phyloP scores from a whole-genome alignment of 495 filamentous ascomycete genomes.

The Penicillium steckii region DNA sequence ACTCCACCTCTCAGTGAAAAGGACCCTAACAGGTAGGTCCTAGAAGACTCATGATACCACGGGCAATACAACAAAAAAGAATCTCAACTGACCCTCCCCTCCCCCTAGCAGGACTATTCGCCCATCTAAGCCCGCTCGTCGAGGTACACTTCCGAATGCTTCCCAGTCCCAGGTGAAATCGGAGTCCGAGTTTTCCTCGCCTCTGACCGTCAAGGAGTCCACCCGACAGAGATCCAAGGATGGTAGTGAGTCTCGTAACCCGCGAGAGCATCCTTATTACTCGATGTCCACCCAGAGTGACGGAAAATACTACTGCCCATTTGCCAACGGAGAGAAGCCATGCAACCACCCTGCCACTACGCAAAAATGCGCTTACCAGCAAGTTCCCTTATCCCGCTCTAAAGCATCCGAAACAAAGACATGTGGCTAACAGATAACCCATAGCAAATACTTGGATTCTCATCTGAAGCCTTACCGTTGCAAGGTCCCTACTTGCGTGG shows the following conservation, averaged over 20 bases:
- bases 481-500: constrained; percentile 74
- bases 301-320: constrained; percentile 89
- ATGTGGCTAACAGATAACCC: constrained; percentile 30
- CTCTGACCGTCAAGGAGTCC: constrained; percentile 38
- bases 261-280: constrained; percentile 77
- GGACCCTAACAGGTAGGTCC: constrained; percentile 46
- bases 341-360: constrained; percentile 85
- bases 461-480: constrained; percentile 93
- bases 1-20: constrained; percentile 42
- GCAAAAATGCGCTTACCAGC: constrained; percentile 98
- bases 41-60: background rate
- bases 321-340: constrained; percentile 62
- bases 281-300: constrained; percentile 65
- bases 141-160: constrained; percentile 32
- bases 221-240: constrained; percentile 48
- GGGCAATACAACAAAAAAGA: background rate
- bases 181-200: constrained; percentile 39
- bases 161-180: constrained; percentile 36
- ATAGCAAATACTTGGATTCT: constrained; percentile 91
- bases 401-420: background rate
- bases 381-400: constrained; percentile 38
- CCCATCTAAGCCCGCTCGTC: constrained; percentile 36
- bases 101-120: constrained; percentile 37
- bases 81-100: constrained; percentile 15
- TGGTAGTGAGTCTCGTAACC: constrained; percentile 53